Base-by-base conservation (phyloP, 1,139 yeast species). In the Meyerozyma sp. region DNA sequence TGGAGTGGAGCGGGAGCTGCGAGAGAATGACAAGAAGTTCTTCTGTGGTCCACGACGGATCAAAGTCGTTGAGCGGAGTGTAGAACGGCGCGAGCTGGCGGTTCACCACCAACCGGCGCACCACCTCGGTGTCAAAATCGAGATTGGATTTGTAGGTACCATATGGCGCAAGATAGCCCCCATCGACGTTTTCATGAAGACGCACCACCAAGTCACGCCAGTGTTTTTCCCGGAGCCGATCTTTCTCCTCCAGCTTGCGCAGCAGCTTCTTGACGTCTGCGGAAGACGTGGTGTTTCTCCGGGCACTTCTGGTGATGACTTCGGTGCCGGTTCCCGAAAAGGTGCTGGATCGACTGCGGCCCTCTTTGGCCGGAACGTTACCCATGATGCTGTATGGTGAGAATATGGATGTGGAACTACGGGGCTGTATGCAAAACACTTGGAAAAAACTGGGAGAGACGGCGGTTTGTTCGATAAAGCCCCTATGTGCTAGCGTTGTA, bases 81-180 rank as follows among this genome's bases (percentile, higher is more conserved):
- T 79, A 93, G 61, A 93, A 93, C 1, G 98, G 98, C 0, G 98
- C 91, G 40, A 93, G 57, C 51, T 75, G 76, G 38, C 98, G 75
- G 39, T 56, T 54, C 5, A 63, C 53, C 20, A 91, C 85, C 35
- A 87, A 66, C 23, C 68, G 74, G 40, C 88, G 77, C 8, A 91
- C 96, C 2, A 84, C 70, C 32, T 78, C 79, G 13, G 86, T 77
- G 56, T 84, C 79, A 64, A 80, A 93, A 59, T 87, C 96, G 48
- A 87, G 73, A 44, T 84, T 81, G 46, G 84, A 73, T 51, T 76
- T 79, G 62, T 91, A 91, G 28, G 89, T 87, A 1, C 96, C 97
- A 63, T 76, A 88, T 0, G 97, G 96, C 1, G 95, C 96, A 50
- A 85, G 62, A 55, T 64, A 84, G 0, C 93, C 94, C 11, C 94